Base-by-base conservation (phyloP, 2,329 filamentous ascomycete species). In the Penicillium sp. region DNA sequence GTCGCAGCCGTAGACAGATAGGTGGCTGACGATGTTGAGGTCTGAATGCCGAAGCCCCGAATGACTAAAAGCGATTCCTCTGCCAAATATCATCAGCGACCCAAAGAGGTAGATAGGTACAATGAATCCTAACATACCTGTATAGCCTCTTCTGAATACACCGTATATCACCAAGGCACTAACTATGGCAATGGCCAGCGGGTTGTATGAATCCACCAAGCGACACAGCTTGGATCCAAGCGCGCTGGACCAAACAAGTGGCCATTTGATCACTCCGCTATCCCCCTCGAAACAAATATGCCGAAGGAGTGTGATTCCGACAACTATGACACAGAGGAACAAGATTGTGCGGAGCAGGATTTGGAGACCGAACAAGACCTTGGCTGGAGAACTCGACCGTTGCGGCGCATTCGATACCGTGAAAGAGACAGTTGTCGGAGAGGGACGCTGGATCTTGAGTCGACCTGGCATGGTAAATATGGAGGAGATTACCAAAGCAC, bases 341-440 rank as follows among this genome's bases (percentile, higher is more conserved):
- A 81, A 55, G 1, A 79, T 3, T 2, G 79, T 58, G 16, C 82
- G 78, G 3, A 79, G 54, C 5, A 81, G 56, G 46, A 83, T 62
- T 42, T 77, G 70, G 31, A 80, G 52, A 56, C 73, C 71, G 61
- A 76, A 78, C 5, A 76, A 61, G 44, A 79, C 54, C 53, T 73
- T 77, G 11, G 81, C 75, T 13, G 79, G 67, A 31, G 81, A 66
- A 14, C 77, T 81, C 9, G 71, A 71, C 34, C 74, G 75, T 11
- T 73, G 68, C 11, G 89, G 85, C 43, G 86, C 85, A 54, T 92
- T 97, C 34, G 92, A 94, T 52, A 97, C 90, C 29, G 89, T 95
- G 81, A 93, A 97, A 62, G 90, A 89, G 70, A 90, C 87, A n/a
- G 94, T 96, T 2, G 92, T 95, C 44, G 91, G 88, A 22, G 94